phyloP scores from a whole-genome alignment of 129 eudicot species.

The Lonicera japonica region DNA sequence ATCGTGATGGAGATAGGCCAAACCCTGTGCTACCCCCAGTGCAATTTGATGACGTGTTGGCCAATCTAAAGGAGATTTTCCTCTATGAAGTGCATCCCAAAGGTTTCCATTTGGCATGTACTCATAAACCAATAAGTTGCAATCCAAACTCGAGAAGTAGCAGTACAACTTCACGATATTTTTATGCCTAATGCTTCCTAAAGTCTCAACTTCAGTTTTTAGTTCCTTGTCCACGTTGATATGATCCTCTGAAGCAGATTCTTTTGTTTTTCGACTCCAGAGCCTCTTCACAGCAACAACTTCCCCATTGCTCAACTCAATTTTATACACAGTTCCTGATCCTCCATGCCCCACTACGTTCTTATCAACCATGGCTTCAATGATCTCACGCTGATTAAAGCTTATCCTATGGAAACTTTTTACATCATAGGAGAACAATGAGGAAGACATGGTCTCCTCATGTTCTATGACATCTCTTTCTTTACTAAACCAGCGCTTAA shows the following conservation, averaged over 20 bases:
- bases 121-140: slow-evolving; percentile 87
- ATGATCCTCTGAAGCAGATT: slow-evolving; percentile 47
- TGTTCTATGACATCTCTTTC: slow-evolving; percentile 34
- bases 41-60: slow-evolving; percentile 78
- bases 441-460: slow-evolving; percentile 57
- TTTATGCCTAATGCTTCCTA: slow-evolving; percentile 87
- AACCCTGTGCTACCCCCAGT: slow-evolving; percentile 84
- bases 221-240: slow-evolving; percentile 49
- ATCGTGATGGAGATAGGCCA: slow-evolving; percentile 86
- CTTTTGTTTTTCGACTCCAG: slow-evolving; percentile 68
- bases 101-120: slow-evolving; percentile 96
- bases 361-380: slow-evolving; percentile 69
- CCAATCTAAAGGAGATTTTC: slow-evolving; percentile 70
- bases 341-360: slow-evolving; percentile 86
- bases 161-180: slow-evolving; percentile 85
- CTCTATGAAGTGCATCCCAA: slow-evolving; percentile 86
- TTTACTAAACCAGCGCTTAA: slow-evolving; percentile 49
- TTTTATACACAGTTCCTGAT: slow-evolving; percentile 81
- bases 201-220: slow-evolving; percentile 80
- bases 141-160: slow-evolving; percentile 60
- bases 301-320: slow-evolving; percentile 65
- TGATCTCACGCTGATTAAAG: slow-evolving; percentile 65
- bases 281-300: slow-evolving; percentile 83
- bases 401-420: slow-evolving; percentile 77
- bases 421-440: slow-evolving; percentile 63